Conservation (phyloP, 371 early-diverging fungal species). For the Actinomortierella ambigua region DNA sequence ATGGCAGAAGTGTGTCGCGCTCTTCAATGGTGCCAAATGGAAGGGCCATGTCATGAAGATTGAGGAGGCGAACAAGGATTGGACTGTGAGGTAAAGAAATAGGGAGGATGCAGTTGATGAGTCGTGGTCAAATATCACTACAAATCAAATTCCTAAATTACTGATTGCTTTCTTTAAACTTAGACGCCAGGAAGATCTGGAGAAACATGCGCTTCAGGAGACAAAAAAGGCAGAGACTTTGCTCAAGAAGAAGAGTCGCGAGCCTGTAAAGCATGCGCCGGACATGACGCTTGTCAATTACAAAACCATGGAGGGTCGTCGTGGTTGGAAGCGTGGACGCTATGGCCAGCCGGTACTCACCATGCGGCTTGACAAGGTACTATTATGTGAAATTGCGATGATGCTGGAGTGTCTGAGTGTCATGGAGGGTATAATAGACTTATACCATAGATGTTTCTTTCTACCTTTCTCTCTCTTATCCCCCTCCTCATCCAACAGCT, state of each 20-base stretch:
- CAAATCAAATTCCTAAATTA: too few relatives aligned
- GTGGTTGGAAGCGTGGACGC: constrained; percentile 77
- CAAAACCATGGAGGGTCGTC: constrained; percentile 64
- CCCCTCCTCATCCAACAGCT: too few relatives aligned
- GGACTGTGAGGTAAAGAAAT: constrained; percentile 52
- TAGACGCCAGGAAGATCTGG: constrained; percentile 43
- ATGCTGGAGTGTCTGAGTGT: too few relatives aligned
- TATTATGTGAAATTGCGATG: constrained; percentile 24
- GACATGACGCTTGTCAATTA: constrained; percentile 80
- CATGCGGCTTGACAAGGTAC: constrained; percentile 69
- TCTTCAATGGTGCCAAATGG: constrained; percentile 88
- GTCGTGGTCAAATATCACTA: too few relatives aligned
- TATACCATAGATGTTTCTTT: neutral
- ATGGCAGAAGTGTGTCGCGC: constrained; percentile 68
- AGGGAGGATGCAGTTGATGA: too few relatives aligned
- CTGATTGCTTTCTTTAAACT: too few relatives aligned
- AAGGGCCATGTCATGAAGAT: constrained; percentile 76
- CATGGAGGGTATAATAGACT: neutral
- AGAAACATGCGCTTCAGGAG: constrained; percentile 30
- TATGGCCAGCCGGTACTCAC: constrained; percentile 80
- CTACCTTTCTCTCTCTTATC: too few relatives aligned
- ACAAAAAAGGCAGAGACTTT: constrained; percentile 25
- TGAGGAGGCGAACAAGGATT: constrained; percentile 82
- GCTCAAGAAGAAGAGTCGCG: constrained; percentile 37
- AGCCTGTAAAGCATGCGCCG: constrained; percentile 49